Percentiles rank a stretch among this genome's conserved stretches.
phyloP scores from a whole-genome alignment of 345 rosid genomes.

The Eucalyptus pauciflora region DNA sequence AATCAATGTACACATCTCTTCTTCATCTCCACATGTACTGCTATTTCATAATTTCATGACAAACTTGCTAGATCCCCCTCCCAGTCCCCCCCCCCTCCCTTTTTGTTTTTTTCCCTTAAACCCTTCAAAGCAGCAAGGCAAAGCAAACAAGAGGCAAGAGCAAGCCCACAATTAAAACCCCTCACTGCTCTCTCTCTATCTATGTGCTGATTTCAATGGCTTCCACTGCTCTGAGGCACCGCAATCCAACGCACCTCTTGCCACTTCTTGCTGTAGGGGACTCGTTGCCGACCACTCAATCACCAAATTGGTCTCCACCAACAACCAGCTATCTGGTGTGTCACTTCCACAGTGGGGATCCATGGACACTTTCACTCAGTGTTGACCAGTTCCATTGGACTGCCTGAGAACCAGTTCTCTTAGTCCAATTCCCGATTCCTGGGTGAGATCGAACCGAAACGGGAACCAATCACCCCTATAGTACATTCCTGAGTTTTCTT shows the following conservation, averaged over 20 bases:
- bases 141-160: neutral
- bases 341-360: conserved; percentile 26
- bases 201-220: neutral
- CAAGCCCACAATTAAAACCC: neutral
- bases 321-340: neutral
- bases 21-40: neutral
- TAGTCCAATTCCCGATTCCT: neutral
- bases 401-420: neutral
- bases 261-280: neutral
- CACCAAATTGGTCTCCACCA: neutral
- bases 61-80: neutral
- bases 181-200: neutral
- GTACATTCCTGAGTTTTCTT: neutral
- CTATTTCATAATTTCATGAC: neutral
- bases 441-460: neutral
- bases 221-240: neutral
- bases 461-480: neutral
- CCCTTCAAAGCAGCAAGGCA: neutral
- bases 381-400: neutral
- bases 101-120: neutral
- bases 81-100: accelerated
- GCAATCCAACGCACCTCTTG: neutral
- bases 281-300: neutral
- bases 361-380: conserved; percentile 74
- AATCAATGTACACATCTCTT: neutral